Percentiles rank a stretch among this genome's conserved stretches.
These are phyloP conservation scores for Aspergillus pseudonomiae DNA, from an alignment of 2,329 filamentous ascomycete species.

Conservation along the genomic window DNA sequence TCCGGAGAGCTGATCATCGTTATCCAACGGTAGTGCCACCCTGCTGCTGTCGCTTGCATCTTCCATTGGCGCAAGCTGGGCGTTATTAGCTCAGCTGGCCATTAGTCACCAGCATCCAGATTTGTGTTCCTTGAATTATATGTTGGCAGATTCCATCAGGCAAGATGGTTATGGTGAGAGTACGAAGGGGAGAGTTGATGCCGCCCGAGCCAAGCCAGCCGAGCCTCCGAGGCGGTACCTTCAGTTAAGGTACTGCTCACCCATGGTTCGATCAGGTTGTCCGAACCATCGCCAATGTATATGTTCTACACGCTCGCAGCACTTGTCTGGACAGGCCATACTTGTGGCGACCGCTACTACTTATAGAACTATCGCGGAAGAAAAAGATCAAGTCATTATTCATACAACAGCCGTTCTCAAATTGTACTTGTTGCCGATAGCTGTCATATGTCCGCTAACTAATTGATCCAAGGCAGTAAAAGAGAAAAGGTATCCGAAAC, in stretches of 20 bases:
- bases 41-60: conserved; percentile 32
- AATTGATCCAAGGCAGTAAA: conserved; percentile 4
- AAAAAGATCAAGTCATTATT: not conserved
- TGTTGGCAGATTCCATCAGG: not conserved
- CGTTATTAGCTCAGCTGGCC: conserved; percentile 23
- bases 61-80: conserved; percentile 38
- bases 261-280: not conserved
- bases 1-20: conserved; percentile 27
- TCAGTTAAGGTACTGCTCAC: not conserved
- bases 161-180: not conserved
- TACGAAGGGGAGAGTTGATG: not conserved
- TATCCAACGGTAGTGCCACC: conserved; percentile 30
- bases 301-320: not conserved
- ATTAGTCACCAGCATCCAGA: conserved; percentile 26
- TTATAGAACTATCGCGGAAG: not conserved
- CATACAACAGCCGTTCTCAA: not conserved
- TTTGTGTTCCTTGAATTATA: conserved; percentile 15
- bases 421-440: not conserved
- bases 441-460: conserved; percentile 1
- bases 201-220: not conserved
- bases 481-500: conserved; percentile 8
- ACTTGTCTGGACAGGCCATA: not conserved
- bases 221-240: conserved; percentile 1
- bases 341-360: not conserved
- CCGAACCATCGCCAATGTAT: not conserved